phyloP scores from a whole-genome alignment of 192 early-diverging fungal species.

The Lobosporangium transversale region DNA sequence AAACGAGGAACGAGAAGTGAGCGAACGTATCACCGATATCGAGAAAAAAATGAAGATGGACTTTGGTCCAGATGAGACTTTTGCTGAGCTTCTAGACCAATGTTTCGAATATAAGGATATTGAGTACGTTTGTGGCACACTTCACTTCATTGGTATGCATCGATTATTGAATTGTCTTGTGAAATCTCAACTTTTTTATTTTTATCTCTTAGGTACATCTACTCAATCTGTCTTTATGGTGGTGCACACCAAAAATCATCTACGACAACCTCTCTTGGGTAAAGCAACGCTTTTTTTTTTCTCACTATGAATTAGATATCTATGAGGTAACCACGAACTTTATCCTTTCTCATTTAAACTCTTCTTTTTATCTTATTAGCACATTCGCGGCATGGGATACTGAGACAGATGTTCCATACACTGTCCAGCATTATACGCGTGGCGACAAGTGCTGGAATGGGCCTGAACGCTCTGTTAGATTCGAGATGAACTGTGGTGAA shows the following conservation, averaged over 20 bases:
- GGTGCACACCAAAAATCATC: slow-evolving; percentile 74
- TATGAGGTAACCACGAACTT: not conserved
- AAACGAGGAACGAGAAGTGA: slow-evolving; percentile 30
- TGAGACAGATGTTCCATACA: slow-evolving; percentile 56
- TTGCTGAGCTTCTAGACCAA: slow-evolving; percentile 69
- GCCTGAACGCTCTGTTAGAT: slow-evolving; percentile 80
- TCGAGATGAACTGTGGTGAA: slow-evolving; percentile 70
- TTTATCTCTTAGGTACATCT: slow-evolving; percentile 76
- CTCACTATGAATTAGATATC: too few relatives aligned
- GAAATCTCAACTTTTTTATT: slow-evolving; percentile 15
- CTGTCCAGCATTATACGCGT: slow-evolving; percentile 70
- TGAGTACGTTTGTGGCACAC: slow-evolving; percentile 59
- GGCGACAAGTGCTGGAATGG: slow-evolving; percentile 97
- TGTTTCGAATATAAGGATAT: slow-evolving; percentile 76
- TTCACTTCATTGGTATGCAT: not conserved
- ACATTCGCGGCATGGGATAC: slow-evolving; percentile 59
- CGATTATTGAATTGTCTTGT: too few relatives aligned
- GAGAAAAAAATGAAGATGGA: slow-evolving; percentile 68
- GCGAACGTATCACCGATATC: slow-evolving; percentile 56
- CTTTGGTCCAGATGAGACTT: slow-evolving; percentile 78
- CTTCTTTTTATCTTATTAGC: not conserved
- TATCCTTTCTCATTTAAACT: not conserved
- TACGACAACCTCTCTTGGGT: slow-evolving; percentile 64
- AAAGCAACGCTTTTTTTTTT: slow-evolving; percentile 48
- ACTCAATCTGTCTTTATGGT: slow-evolving; percentile 79